A percentile compares a stretch with the other conserved stretches of the same genome.
phyloP scores from a whole-genome alignment of 2,329 filamentous ascomycete genomes.

The Cercospora sp. region DNA sequence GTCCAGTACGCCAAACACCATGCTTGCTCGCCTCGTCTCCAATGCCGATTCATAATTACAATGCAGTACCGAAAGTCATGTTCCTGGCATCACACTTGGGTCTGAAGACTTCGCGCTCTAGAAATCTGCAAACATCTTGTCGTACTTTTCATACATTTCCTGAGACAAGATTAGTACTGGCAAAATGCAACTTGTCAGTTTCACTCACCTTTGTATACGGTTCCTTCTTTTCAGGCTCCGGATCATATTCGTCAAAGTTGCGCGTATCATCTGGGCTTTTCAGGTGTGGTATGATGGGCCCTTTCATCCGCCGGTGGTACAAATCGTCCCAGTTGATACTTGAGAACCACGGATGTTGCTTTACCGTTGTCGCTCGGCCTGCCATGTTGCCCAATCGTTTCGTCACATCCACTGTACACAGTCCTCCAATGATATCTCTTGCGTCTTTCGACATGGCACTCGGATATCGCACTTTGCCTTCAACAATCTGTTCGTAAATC shows the following conservation, averaged over 20 bases:
- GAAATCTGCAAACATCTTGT: conserved; percentile 70
- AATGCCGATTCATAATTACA: conserved; percentile 21
- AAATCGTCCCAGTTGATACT: conserved; percentile 73
- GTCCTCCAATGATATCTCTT: conserved; percentile 70
- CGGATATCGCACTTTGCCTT: conserved; percentile 74
- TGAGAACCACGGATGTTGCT: conserved; percentile 73
- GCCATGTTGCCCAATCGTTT: conserved; percentile 76
- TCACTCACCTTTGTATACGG: conserved; percentile 59
- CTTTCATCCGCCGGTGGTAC: conserved; percentile 62
- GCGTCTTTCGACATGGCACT: conserved; percentile 66
- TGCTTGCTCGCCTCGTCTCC: conserved; percentile 17
- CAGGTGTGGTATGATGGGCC: conserved; percentile 75
- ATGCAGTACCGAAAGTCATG: conserved; percentile 19
- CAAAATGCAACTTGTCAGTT: background rate
- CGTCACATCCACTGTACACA: conserved; percentile 78
- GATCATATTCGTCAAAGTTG: conserved; percentile 82
- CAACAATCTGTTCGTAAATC: conserved; percentile 81
- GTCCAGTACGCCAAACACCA: conserved; percentile 22
- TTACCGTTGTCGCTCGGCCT: conserved; percentile 70
- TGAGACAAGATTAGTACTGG: conserved; percentile 13
- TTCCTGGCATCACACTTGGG: background rate
- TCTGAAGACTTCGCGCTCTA: conserved; percentile 40
- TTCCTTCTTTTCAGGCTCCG: conserved; percentile 66
- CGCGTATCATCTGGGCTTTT: conserved; percentile 71
- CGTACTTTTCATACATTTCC: conserved; percentile 68